Evolutionary conservation across 805 yeast species (phyloP).

Genomic region (Komagataella kurtzmanii): DNA sequence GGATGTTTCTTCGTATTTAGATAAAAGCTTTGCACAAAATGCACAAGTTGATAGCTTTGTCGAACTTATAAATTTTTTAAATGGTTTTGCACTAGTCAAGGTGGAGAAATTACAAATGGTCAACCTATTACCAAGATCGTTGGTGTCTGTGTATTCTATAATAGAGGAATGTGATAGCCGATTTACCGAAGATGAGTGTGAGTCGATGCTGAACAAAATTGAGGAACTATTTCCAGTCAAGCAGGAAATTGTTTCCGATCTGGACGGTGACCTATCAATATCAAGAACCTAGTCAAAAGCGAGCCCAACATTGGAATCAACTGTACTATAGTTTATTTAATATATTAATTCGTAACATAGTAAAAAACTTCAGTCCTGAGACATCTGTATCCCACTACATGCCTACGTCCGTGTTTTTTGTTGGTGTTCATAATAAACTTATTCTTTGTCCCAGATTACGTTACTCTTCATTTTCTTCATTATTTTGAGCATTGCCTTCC

Average conservation of each 20-base stretch:
- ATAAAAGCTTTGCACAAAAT: constrained; percentile 5
- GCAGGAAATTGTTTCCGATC: constrained; percentile 5
- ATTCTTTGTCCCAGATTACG: background rate
- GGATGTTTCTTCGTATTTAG: constrained; percentile 29
- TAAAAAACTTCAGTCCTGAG: background rate
- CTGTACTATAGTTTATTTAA: background rate
- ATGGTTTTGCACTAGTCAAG: constrained; percentile 50
- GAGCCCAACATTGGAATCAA: background rate
- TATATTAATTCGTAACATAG: background rate
- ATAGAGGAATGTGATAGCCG: constrained; percentile 91
- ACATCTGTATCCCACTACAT: background rate
- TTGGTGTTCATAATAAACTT: background rate
- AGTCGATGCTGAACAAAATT: constrained; percentile 43
- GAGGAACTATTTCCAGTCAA: constrained; percentile 35
- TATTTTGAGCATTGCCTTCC: background rate
- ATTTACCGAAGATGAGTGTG: constrained; percentile 54
- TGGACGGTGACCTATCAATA: constrained; percentile 3
- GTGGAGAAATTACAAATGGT: constrained; percentile 77
- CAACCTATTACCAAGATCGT: constrained; percentile 64
- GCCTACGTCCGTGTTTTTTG: background rate
- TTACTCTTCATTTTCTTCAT: background rate
- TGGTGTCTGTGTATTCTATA: constrained; percentile 67
- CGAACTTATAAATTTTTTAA: constrained; percentile 27
- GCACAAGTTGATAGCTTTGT: background rate
- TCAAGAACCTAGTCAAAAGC: background rate